Percentiles rank a stretch among this genome's conserved stretches.
Conservation (phyloP, 2,329 filamentous ascomycete genomes). For the Exophiala spinifera region DNA sequence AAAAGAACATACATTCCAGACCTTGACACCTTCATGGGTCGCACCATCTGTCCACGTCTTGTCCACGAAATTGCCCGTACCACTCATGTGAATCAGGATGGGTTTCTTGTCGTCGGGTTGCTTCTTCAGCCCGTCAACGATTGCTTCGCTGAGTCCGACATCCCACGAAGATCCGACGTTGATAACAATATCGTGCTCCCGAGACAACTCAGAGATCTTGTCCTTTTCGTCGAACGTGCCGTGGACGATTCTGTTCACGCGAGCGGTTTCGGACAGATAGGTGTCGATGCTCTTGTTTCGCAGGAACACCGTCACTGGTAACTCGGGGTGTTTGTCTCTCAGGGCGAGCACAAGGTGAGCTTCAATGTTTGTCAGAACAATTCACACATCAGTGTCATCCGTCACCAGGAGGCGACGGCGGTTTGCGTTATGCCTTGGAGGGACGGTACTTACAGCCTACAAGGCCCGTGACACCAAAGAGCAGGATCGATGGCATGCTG, state of each 20-base stretch:
- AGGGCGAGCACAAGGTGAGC: constrained; percentile 14
- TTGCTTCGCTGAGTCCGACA: constrained; percentile 9
- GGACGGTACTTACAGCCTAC: constrained; percentile 9
- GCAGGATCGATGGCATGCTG: constrained; percentile 15
- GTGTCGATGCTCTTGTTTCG: constrained; percentile 8
- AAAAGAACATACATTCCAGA: constrained; percentile 8
- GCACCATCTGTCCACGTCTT: constrained; percentile 12
- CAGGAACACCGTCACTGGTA: constrained; percentile 13
- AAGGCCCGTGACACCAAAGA: constrained; percentile 10
- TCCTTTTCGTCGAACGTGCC: constrained; percentile 17
- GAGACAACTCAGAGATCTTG: constrained; percentile 10
- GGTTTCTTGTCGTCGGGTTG: constrained; percentile 13
- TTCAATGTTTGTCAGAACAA: background rate
- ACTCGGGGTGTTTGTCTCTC: constrained; percentile 3
- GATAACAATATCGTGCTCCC: constrained; percentile 13
- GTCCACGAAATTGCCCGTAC: constrained; percentile 11
- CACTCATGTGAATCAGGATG: constrained; percentile 15
- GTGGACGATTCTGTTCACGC: constrained; percentile 10
- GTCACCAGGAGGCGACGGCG: too few species aligned
- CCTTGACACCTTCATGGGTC: constrained; percentile 4
- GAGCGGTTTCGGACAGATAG: constrained; percentile 14
- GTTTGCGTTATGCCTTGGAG: too few species aligned
- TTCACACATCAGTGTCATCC: background rate
- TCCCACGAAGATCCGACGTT: constrained; percentile 17
- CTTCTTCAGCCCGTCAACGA: constrained; percentile 13